Evolutionary conservation across 805 yeast genomes (phyloP), one percentile per base, ranked within the genome.

Genomic region (Saturnispora galanensis): DNA sequence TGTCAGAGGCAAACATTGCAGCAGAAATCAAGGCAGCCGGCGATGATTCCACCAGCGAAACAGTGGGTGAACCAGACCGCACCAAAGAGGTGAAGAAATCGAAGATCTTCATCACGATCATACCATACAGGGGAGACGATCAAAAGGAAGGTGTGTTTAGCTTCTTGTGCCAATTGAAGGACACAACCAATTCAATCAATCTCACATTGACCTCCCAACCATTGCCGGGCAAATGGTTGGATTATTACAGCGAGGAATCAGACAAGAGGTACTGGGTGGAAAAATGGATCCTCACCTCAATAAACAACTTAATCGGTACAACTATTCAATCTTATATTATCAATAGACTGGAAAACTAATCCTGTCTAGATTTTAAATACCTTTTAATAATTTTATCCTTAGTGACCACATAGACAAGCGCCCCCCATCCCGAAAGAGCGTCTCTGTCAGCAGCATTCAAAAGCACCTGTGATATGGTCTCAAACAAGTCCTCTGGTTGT

Each of bases 371-470:
- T 70, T 82, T 89, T 66, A 93, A 76, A 56, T 84, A 78, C 59
- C 94, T 79, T 69, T 82, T 88, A 44, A 79, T 76, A 47, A 93
- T 95, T 65, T 86, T 84, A 61, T 90, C 97, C 67, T 88, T 88
- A 39, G 95, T 85, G 42, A 93, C 77, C 45, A 93, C 70, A 65
- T 90, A 90, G 18, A 93, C 97, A 13, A 86, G 84, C 8, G 95
- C 96, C 58, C 98, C 98, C 96, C 97, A 93, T 53, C 99, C 99
- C 29, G 95, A 81, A 47, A 93, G 72, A 5, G 97, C 95, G 66
- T 93, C 98, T 72, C 98, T 84, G 65, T 93, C 98, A 32, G 84
- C 94, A 15, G 96, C 97, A 62, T 84, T 87, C 69, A 93, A 70
- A 48, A 93, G 69, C 1, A 97, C 90, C 66, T 93, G 98, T 54